Evolutionary conservation across 2,329 filamentous ascomycete species (phyloP), one percentile per base, ranked within the genome.

Genomic region (Orbilia oligospora): DNA sequence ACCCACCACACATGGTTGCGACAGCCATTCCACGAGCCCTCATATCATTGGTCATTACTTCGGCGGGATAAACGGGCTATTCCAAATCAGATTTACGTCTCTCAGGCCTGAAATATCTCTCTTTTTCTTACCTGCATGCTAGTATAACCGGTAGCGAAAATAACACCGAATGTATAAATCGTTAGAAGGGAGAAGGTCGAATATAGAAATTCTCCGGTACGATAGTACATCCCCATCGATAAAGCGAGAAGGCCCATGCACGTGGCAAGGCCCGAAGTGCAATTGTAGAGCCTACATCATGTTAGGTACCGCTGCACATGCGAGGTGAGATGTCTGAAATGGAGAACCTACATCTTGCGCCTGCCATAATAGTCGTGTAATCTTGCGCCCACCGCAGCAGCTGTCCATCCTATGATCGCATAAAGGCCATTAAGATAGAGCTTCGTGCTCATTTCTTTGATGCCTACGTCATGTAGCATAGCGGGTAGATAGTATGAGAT

Each of bases 341-440:
- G 51, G 16, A 18, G 18, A 20, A 8, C 66, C 8, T 38, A 77
- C 85, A 86, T 85, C 83, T 83, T 82, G 0, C 85, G 83, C 0
- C 85, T 83, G 0, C 85, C 85, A 8, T 85, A 83, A 71, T 82
- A 84, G 76, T 86, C 85, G 14, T 85, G 84, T 22, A 84, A 82
- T 0, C 82, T 83, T 0, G 85, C 84, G 38, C 84, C 84, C 58
- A 83, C 84, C 0, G 86, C 80, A 18, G 85, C 84, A 0, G 82
- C 84, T 9, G 84, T 81, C 82, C 86, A 83, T 48, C 83, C 84
- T 81, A 87, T 85, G 46, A 86, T 85, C 1, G 83, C 84, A 75
- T 85, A 87, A 72, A 87, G 85, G 64, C 84, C 85, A 70, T 86
- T 86, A 51, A 86, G 83, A 12, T 86, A 82, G 5, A 86, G 84